Conservation (phyloP, 2,329 filamentous ascomycete species). For the Salinomyces thailandicus region DNA sequence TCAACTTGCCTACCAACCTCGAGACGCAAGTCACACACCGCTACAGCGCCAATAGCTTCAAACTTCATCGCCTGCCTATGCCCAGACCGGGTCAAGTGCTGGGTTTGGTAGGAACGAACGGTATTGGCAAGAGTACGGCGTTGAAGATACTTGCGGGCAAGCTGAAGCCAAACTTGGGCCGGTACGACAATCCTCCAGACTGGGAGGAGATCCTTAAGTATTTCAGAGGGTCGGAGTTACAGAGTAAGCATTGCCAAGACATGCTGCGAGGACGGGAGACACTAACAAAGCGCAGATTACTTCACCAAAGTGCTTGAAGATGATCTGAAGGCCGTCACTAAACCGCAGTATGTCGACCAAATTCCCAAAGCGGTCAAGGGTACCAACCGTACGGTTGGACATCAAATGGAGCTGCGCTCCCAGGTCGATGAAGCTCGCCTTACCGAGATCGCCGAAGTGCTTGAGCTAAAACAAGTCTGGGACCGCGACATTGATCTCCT, state of each 20-base stretch:
- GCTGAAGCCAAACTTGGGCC: slow-evolving; percentile 92
- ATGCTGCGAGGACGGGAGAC: slow-evolving; percentile 1
- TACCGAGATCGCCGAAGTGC: slow-evolving; percentile 67
- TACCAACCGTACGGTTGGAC: slow-evolving; percentile 61
- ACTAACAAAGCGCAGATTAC: slow-evolving; percentile 55
- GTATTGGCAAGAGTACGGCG: slow-evolving; percentile 99
- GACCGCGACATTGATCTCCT: slow-evolving; percentile 84
- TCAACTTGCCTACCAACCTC: slow-evolving; percentile 99
- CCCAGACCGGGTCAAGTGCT: slow-evolving; percentile 90
- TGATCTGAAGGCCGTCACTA: slow-evolving; percentile 92
- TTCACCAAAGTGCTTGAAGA: slow-evolving; percentile 98
- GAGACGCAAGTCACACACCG: slow-evolving; percentile 96
- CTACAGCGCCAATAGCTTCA: slow-evolving; percentile 99
- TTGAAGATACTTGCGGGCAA: slow-evolving; percentile 98
- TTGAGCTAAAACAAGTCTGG: slow-evolving; percentile 81
- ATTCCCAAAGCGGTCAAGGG: slow-evolving; percentile 86
- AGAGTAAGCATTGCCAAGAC: slow-evolving; percentile 52
- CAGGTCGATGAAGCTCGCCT: slow-evolving; percentile 60
- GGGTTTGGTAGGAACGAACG: slow-evolving; percentile 95
- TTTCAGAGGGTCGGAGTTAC: slow-evolving; percentile 92
- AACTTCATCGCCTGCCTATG: slow-evolving; percentile 92
- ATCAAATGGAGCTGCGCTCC: slow-evolving; percentile 64
- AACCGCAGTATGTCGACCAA: slow-evolving; percentile 98
- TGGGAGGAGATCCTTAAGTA: slow-evolving; percentile 99
- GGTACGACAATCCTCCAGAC: slow-evolving; percentile 91